Evolutionary conservation across 2,329 filamentous ascomycete species (phyloP).

Genomic region (Pseudogymnoascus destructans): DNA sequence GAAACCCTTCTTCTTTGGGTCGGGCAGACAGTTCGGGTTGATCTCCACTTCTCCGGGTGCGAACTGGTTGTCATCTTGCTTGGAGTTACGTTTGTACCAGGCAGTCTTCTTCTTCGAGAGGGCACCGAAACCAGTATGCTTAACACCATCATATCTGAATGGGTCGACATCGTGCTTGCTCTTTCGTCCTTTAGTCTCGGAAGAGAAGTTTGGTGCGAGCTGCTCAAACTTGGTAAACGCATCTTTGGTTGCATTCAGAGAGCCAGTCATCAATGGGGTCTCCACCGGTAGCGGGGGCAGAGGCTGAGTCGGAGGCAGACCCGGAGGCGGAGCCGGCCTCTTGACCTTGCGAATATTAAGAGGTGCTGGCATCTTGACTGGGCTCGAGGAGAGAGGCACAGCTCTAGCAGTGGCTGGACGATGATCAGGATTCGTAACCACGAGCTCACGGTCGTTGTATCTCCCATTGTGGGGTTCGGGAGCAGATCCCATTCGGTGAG

Average conservation of each 20-base stretch:
- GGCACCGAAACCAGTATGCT: conserved; percentile 15
- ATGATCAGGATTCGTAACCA: background rate
- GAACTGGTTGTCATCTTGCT: conserved; percentile 7
- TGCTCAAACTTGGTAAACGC: background rate
- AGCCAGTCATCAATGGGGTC: conserved; percentile 14
- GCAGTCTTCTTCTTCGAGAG: conserved; percentile 21
- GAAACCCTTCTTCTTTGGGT: conserved; percentile 22
- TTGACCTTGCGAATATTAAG: conserved; percentile 21
- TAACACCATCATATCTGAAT: conserved; percentile 15
- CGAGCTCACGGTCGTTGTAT: conserved; percentile 11
- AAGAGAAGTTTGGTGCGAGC: background rate
- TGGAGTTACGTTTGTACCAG: conserved; percentile 26
- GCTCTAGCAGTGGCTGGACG: background rate
- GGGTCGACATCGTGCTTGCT: conserved; percentile 17
- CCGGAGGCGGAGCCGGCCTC: conserved; percentile 19
- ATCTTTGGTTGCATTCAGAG: background rate
- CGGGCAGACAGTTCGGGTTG: background rate
- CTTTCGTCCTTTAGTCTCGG: background rate
- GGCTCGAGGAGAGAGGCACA: conserved; percentile 19
- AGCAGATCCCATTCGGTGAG: conserved; percentile 22
- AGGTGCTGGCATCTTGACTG: conserved; percentile 24
- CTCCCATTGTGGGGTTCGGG: conserved; percentile 19
- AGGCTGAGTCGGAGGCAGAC: background rate
- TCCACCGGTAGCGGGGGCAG: background rate
- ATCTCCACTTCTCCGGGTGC: background rate